Conservation (phyloP, 2,329 filamentous ascomycete genomes). For the Aspergillus novofumigatus region DNA sequence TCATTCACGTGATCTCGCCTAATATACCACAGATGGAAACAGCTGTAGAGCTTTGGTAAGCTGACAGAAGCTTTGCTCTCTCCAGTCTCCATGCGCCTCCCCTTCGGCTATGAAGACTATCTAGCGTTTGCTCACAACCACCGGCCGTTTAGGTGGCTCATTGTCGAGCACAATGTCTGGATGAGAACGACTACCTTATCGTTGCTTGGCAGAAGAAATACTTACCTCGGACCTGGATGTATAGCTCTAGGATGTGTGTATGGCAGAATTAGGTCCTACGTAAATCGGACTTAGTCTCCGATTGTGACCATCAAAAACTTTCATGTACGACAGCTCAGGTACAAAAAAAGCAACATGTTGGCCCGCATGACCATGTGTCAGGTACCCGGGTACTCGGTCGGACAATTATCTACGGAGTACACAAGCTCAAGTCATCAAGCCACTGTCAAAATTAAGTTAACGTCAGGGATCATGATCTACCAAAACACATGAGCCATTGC, state of each 20-base stretch:
- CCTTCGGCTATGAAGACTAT: neutral
- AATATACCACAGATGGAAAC: neutral
- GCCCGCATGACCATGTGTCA: neutral
- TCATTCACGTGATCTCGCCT: neutral
- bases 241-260: too few relatives aligned
- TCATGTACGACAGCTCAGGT: too few relatives aligned
- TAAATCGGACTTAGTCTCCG: too few relatives aligned
- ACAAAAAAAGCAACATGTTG: neutral
- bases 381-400: neutral
- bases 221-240: too few relatives aligned
- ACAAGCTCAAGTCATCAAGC: neutral
- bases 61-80: neutral
- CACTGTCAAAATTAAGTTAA: neutral
- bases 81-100: neutral
- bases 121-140: neutral
- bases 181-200: neutral
- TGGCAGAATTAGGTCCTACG: too few relatives aligned
- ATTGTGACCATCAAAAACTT: too few relatives aligned
- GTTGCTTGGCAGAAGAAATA: neutral
- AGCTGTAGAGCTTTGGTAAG: neutral
- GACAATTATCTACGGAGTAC: neutral
- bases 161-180: neutral
- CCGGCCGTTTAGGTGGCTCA: neutral
- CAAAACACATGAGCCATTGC: neutral
- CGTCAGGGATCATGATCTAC: neutral